Base-by-base conservation (phyloP, 2,329 filamentous ascomycete genomes). In the Ceratocystis huliohia region DNA sequence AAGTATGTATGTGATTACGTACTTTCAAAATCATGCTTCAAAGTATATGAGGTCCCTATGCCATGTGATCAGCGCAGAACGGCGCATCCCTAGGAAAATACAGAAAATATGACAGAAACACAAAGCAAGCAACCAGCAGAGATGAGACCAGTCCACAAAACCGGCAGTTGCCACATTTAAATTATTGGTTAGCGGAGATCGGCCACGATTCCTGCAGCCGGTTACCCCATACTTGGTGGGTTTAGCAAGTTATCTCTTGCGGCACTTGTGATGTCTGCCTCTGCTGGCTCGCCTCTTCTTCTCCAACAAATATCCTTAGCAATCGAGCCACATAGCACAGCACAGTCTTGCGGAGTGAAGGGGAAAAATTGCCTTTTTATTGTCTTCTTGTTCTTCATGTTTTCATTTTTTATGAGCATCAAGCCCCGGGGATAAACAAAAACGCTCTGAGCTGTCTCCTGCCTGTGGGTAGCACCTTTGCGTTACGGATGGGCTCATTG, bases 381-480 rank as follows among this genome's bases (percentile, higher is more conserved):
- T 7, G 6, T 33, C 30, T 1, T 33, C 1, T 33, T 3, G 22
- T 8, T 20, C 48, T n/a, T n/a, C 1, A n/a, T 3, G n/a, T 53
- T 20, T 5, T 53, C n/a, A 4, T 22, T 50, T 22, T 22, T 22
- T 3, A 10, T 25, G 5, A 53, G 15, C 7, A 50, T n/a, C 3
- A 53, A 20, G 22, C 22, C 48, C 48, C 17, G 2, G 2, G 17
- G n/a, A 25, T 3, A 20, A 22, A 10, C 15, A 37, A 59, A 59
- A 59, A 33, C 56, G 56, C 56, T 59, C 56, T 59, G 56, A 8
- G 56, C 56, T 20, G 25, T 59, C 28, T 59, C 56, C 28, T 17
- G 3, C 56, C 56, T 59, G 56, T 59, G 56, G 30, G 56, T 59
- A 30, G 56, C 33, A 37, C 56, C 56, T 59, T 59, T 59, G 28